These are phyloP conservation scores for Streptanthus diversifolius DNA, from an alignment of 345 rosid species.

Conservation along the genomic window DNA sequence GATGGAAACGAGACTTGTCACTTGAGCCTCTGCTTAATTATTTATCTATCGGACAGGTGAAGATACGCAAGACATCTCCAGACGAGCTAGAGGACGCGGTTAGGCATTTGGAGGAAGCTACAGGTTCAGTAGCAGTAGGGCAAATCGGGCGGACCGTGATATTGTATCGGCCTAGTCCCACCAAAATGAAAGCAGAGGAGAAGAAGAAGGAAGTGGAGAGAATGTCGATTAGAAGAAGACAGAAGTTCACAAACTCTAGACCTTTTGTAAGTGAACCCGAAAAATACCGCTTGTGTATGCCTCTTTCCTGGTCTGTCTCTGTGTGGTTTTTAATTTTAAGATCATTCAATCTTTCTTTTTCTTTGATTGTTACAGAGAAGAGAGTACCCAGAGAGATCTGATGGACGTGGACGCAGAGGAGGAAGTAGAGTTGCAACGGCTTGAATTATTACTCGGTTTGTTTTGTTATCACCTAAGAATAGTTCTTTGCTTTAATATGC, in stretches of 20 bases:
- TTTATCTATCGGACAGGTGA: slow-evolving; percentile 42
- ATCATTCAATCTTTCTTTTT: neutral
- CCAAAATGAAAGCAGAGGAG: slow-evolving; percentile 81
- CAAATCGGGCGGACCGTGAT: slow-evolving; percentile 83
- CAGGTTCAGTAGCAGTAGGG: slow-evolving; percentile 75
- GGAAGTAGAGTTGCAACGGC: slow-evolving; percentile 32
- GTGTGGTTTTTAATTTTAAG: neutral
- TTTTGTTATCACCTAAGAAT: slow-evolving; percentile 8
- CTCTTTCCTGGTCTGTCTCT: neutral
- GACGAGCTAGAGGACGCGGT: slow-evolving; percentile 82
- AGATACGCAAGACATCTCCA: slow-evolving; percentile 73
- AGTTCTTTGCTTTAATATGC: neutral
- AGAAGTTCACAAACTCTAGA: slow-evolving; percentile 21
- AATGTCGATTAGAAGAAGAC: slow-evolving; percentile 36
- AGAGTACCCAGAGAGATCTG: slow-evolving; percentile 33
- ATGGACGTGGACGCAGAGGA: slow-evolving; percentile 47
- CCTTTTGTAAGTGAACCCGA: slow-evolving; percentile 15
- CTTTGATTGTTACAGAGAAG: slow-evolving; percentile 39
- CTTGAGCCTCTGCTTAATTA: neutral
- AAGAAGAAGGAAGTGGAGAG: slow-evolving; percentile 54
- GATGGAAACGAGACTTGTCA: neutral
- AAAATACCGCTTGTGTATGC: neutral
- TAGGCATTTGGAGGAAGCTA: slow-evolving; percentile 56
- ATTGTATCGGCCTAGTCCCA: slow-evolving; percentile 70
- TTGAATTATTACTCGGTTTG: neutral